Conservation (phyloP, 306 rosid genomes). For the Psophocarpus tetragonolobus region DNA sequence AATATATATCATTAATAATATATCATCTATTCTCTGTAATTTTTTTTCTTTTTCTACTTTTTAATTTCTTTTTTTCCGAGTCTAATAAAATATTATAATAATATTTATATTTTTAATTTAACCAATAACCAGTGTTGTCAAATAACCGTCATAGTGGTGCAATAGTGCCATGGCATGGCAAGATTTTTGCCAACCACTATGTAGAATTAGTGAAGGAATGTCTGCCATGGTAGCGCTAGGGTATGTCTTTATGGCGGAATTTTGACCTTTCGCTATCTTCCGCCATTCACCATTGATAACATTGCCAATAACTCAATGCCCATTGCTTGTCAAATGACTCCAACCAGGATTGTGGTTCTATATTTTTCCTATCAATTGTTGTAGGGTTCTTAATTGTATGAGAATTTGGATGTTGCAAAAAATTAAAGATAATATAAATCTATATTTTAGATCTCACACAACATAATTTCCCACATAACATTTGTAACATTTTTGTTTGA, state of each 20-base stretch:
- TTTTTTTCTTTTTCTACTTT: background rate
- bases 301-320: too few relatives aligned
- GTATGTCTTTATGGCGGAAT: too few relatives aligned
- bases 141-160: too few relatives aligned
- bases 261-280: too few relatives aligned
- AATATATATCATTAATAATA: background rate
- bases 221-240: too few relatives aligned
- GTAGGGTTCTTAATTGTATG: background rate
- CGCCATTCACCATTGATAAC: too few relatives aligned
- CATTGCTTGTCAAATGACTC: background rate
- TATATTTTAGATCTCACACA: background rate
- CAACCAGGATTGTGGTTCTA: background rate
- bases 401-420: background rate
- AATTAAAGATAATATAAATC: background rate
- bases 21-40: background rate
- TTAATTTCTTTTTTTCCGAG: background rate
- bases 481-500: background rate
- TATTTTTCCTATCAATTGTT: background rate
- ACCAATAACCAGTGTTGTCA: too few relatives aligned
- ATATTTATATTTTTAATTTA: background rate
- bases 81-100: conserved; percentile 10
- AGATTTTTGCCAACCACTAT: too few relatives aligned
- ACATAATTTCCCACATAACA: background rate
- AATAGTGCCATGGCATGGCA: too few relatives aligned
- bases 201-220: too few relatives aligned